Evolutionary conservation across 768 basidiomycete genomes (phyloP), one percentile per base, ranked within the genome.

Genomic region (Rhizopogon roseolus): DNA sequence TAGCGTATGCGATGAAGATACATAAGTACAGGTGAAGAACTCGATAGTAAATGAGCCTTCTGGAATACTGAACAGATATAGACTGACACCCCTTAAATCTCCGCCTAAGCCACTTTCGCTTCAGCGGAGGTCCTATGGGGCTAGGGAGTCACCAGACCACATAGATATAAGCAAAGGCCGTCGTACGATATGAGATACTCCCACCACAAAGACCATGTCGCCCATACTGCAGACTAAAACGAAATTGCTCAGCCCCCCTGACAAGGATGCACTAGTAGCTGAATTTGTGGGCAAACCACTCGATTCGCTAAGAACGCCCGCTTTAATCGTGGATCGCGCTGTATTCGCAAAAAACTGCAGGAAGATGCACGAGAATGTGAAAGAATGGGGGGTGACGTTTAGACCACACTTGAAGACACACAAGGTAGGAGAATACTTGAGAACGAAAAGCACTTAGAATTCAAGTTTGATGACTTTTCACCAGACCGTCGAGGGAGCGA

Each of bases 381-480:
- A 74, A 52, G 74, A 76, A 25, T 86, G 85, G 79, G 84, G 83
- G 1, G 84, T 87, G 14, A 73, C 62, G 9, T 93, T 94, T 67
- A 76, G 91, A 45, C 88, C 86, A 4, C 92, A 93, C 67, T 77
- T 93, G 49, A 95, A 93, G 71, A 88, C 86, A 0, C 87, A 90
- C 65, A 90, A 90, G 76, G 86, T 83, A 63, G 25, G 61, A 37
- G 32, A 19, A 34, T 29, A 32, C 7, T 27, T 11, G 17, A n/a
- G 14, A 14, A 25, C 43, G 17, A 25, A 43, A 38, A n/a, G 2
- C 17, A 29, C 56, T 48, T 14, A n/a, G 2, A 27, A 29, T 57
- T 48, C 14, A 13, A 22, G 32, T 48, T 22, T 50, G 42, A 60
- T 27, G 55, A 11, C 5, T 55, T 40, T 41, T 50, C 56, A n/a